Conservation (phyloP, 75 land plant species). For the Isoetes taiwanensis region DNA sequence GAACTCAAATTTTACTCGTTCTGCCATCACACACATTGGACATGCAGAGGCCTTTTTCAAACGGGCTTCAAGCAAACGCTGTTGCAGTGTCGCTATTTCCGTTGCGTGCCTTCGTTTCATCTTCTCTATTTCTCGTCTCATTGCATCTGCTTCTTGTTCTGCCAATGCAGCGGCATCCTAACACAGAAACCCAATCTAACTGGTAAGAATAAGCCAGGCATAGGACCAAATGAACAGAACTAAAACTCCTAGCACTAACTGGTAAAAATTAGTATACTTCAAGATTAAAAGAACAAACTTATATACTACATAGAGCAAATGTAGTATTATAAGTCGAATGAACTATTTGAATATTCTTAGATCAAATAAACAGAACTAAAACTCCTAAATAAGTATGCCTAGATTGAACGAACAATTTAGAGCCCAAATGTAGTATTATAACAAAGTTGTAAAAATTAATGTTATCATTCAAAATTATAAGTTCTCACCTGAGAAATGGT, state of each 20-base stretch:
- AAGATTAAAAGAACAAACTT: background rate
- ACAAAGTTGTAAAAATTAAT: background rate
- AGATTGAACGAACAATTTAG: background rate
- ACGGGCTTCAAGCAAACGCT: conserved; percentile 49
- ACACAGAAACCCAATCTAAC: background rate
- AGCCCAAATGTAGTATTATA: background rate
- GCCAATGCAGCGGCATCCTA: conserved; percentile 36
- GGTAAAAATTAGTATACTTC: background rate
- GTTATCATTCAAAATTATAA: background rate
- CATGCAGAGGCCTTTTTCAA: conserved; percentile 41
- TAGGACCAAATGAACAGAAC: no score
- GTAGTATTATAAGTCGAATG: background rate
- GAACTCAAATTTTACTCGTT: background rate
- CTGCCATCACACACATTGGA: conserved; percentile 16
- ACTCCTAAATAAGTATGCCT: background rate
- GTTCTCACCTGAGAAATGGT: conserved; percentile 37
- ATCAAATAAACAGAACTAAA: background rate
- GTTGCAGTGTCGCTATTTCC: conserved; percentile 59
- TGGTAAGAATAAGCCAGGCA: no score
- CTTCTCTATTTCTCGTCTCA: conserved; percentile 50
- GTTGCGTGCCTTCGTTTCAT: conserved; percentile 53
- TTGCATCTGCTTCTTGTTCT: conserved; percentile 49
- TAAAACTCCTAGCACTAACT: no score
- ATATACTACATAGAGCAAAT: background rate
- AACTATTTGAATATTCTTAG: background rate